Evolutionary conservation across 768 basidiomycete genomes (phyloP), one percentile per base, ranked within the genome.

Genomic region (Guyanaporus albipodus): DNA sequence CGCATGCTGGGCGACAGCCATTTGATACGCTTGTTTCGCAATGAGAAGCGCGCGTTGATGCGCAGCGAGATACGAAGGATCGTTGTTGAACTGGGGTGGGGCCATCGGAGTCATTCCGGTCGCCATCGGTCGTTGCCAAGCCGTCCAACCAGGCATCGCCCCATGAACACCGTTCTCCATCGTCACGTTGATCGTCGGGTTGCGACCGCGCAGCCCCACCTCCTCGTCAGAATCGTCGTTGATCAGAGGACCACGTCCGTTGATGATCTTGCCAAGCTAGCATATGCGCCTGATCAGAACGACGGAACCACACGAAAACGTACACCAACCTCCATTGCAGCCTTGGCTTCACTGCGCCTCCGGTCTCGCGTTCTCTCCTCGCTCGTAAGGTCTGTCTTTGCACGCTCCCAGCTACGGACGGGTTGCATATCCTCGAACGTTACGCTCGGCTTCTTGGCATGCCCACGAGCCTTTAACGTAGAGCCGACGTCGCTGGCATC

Each of bases 1-100:
- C 5, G 91, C 91, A 54, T 92, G 91, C 64, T 91, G 91, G 6
- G 91, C 91, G 34, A 93, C 85, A 3, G 91, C 86, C 73, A 87
- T 80, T 66, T 92, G 91, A 60, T 90, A 93, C 4, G 90, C 82
- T 64, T 92, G 91, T 65, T 92, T 92, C 42, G 91, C 91, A 45
- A 75, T 68, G 70, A 89, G 70, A 79, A 93, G 88, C 3, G 91
- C 91, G 48, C 89, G 88, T 62, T 92, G 90, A 62, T 93, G 91
- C 15, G 88, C 89, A 5, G 74, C 81, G 24, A 88, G 53, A 62
- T 79, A 81, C 17, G 62, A 65, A 15, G 82, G 79, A 54, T 89
- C 85, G 7, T 73, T 60, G 49, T 68, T 14, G 21, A 63, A 73
- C 42, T 71, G 68, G 24, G 70, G 58, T 4, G 64, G 50, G 70